These are phyloP conservation scores for Boletus sp. DNA, from an alignment of 768 basidiomycete genomes.

Conservation along the genomic window DNA sequence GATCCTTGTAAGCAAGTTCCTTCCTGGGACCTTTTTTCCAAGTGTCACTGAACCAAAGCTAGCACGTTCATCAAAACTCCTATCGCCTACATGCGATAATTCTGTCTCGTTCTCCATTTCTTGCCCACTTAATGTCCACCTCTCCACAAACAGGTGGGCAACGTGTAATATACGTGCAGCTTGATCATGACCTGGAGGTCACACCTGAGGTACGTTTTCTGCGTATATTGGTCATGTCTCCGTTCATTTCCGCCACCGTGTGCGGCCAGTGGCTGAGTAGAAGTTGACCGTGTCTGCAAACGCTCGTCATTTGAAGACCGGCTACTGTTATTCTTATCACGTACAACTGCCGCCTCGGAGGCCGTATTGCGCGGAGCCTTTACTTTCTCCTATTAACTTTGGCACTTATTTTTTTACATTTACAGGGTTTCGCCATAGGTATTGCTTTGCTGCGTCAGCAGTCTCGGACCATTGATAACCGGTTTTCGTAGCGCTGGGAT, in stretches of 20 bases:
- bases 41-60: constrained; percentile 13
- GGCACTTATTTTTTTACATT: constrained; percentile 21
- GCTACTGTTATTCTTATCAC: constrained; percentile 15
- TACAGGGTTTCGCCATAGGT: constrained; percentile 77
- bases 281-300: constrained; percentile 19
- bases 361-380: constrained; percentile 20
- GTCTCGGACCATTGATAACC: constrained; percentile 19
- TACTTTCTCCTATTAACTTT: constrained; percentile 4
- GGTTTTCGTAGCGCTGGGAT: constrained; percentile 61
- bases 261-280: constrained; percentile 18
- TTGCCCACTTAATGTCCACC: constrained; percentile 86
- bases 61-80: constrained; percentile 74
- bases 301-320: constrained; percentile 16
- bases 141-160: constrained; percentile 65
- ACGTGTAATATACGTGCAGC: constrained; percentile 68
- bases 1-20: constrained; percentile 54
- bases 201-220: constrained; percentile 70
- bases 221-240: constrained; percentile 19
- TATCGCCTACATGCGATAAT: constrained; percentile 85
- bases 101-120: constrained; percentile 82
- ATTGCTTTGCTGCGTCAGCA: constrained; percentile 12
- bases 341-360: constrained; percentile 19
- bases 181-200: constrained; percentile 79
- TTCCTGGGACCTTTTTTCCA: constrained; percentile 4
- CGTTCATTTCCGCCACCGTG: constrained; percentile 33